These are phyloP conservation scores for Nakazawaea peltata DNA, from an alignment of 805 yeast genomes.

Conservation along the genomic window DNA sequence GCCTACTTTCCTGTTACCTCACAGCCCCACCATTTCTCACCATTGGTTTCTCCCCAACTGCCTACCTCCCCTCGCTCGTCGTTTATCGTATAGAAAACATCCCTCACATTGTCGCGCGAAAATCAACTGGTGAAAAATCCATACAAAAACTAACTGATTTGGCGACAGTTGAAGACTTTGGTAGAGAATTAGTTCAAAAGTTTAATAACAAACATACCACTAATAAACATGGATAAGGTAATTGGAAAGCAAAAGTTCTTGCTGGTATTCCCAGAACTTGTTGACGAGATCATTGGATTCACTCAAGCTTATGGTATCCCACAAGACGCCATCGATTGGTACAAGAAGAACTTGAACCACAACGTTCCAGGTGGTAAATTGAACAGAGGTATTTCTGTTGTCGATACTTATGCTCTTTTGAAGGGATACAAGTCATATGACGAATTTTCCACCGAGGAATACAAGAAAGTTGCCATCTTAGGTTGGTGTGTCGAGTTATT, in stretches of 20 bases:
- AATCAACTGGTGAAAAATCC: too few species aligned
- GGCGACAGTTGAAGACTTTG: too few species aligned
- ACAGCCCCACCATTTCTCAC: too few species aligned
- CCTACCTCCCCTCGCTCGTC: too few species aligned
- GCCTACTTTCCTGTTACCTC: too few species aligned
- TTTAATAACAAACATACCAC: too few species aligned
- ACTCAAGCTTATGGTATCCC: slow-evolving; percentile 73
- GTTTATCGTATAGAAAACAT: too few species aligned
- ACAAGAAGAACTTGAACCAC: slow-evolving; percentile 60
- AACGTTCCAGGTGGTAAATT: slow-evolving; percentile 96
- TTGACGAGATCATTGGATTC: slow-evolving; percentile 61
- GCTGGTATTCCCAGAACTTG: slow-evolving; percentile 67
- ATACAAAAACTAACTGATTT: too few species aligned
- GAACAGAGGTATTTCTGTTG: slow-evolving; percentile 92
- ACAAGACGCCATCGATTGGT: slow-evolving; percentile 81
- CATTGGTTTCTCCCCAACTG: too few species aligned
- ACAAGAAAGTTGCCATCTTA: slow-evolving; percentile 75
- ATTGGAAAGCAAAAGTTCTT: slow-evolving; percentile 48
- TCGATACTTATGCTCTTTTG: slow-evolving; percentile 82
- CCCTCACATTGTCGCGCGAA: too few species aligned
- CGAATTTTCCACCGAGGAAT: slow-evolving; percentile 62
- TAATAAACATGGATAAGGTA: slow-evolving; percentile 25
- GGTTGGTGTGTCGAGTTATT: slow-evolving; percentile 95
- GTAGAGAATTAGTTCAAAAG: too few species aligned
- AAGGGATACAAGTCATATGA: slow-evolving; percentile 49